Conservation (phyloP, 805 yeast genomes). For the Metschnikowia anglica region DNA sequence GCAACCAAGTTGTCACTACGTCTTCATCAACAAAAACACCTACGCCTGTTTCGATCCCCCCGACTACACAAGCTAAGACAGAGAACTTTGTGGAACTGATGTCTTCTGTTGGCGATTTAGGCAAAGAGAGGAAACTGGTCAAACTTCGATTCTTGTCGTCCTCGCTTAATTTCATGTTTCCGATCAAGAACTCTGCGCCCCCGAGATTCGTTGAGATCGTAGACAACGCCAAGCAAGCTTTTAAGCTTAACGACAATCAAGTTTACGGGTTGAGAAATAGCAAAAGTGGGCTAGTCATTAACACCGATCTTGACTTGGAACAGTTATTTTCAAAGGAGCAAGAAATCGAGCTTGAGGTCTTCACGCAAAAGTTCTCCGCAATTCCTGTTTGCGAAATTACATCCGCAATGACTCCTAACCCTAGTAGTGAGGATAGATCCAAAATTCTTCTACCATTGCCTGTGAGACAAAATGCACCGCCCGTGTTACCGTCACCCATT, state of each 20-base stretch:
- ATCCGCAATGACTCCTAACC: slow-evolving; percentile 29
- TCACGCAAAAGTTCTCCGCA: slow-evolving; percentile 33
- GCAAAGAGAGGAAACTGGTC: slow-evolving; percentile 28
- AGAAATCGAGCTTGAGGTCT: slow-evolving; percentile 38
- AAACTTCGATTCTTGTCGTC: slow-evolving; percentile 52
- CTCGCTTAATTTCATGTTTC: slow-evolving; percentile 62
- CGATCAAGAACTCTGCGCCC: slow-evolving; percentile 65
- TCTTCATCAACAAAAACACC: not conserved
- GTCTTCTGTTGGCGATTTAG: not conserved
- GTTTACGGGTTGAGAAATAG: slow-evolving; percentile 30
- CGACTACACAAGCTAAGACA: not conserved
- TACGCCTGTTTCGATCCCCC: not conserved
- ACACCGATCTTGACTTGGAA: slow-evolving; percentile 39
- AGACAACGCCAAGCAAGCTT: slow-evolving; percentile 73
- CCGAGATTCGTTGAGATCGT: slow-evolving; percentile 79
- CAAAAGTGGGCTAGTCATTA: slow-evolving; percentile 27
- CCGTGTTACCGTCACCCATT: slow-evolving; percentile 14
- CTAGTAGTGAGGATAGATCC: slow-evolving; percentile 19
- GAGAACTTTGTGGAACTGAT: not conserved
- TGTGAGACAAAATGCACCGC: slow-evolving; percentile 20
- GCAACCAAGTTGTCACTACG: slow-evolving; percentile 11
- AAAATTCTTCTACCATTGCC: slow-evolving; percentile 40
- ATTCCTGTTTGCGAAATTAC: slow-evolving; percentile 40
- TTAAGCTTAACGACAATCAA: slow-evolving; percentile 38
- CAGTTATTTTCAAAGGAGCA: slow-evolving; percentile 33